Conservation (phyloP, 352 stramenopile genomes). For the Globisporangium cylindrosporum region DNA sequence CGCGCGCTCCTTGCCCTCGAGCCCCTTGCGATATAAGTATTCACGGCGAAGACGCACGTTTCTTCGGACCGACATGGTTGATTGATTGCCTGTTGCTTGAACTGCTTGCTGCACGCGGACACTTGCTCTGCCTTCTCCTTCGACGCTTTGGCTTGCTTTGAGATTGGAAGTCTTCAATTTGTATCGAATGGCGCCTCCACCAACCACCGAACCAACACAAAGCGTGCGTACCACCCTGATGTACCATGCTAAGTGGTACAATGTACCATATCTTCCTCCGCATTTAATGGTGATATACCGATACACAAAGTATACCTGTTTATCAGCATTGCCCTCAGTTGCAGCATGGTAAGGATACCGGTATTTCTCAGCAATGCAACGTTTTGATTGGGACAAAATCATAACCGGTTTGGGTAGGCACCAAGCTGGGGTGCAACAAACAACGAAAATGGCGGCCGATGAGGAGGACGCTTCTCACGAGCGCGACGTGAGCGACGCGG, state of each 20-base stretch:
- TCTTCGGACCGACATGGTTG: constrained; percentile 84
- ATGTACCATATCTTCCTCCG: background rate
- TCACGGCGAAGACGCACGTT: constrained; percentile 98
- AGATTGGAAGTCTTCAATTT: constrained; percentile 9
- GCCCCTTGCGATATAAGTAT: constrained; percentile 98
- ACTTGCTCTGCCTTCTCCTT: background rate
- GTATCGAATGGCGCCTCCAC: constrained; percentile 1
- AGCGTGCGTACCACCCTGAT: background rate
- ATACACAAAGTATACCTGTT: background rate
- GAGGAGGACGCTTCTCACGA: background rate
- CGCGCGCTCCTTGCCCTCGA: constrained; percentile 94
- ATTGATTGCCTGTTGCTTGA: background rate
- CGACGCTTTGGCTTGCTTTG: background rate
- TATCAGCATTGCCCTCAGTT: no score
- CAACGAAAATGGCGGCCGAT: constrained; percentile 9
- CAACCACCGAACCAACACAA: constrained; percentile 9
- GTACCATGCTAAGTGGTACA: background rate
- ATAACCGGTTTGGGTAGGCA: no score
- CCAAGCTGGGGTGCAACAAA: background rate
- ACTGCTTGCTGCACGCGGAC: background rate
- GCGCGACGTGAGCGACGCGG: constrained; percentile 7
- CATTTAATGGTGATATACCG: background rate
- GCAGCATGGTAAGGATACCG: background rate
- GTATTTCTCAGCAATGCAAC: background rate
- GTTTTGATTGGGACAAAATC: no score